Evolutionary conservation across 208 protist genomes (phyloP).

Genomic region (Borovskyia barvae): DNA sequence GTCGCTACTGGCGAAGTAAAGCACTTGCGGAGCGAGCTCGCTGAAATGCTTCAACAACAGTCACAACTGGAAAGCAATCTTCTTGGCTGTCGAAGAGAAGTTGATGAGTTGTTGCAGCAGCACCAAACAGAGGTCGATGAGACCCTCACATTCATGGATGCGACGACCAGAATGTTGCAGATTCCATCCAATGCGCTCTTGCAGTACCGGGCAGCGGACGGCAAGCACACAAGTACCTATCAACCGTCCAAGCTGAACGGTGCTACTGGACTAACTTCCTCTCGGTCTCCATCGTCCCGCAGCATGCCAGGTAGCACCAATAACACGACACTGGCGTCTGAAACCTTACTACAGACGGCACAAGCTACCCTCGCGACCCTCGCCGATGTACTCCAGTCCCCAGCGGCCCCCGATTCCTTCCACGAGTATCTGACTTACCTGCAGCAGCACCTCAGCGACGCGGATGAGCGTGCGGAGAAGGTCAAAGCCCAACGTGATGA

Average conservation of each 20-base stretch:
- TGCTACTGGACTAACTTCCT: too few species aligned
- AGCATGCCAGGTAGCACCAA: too few species aligned
- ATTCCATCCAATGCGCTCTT: too few species aligned
- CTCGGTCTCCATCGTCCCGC: too few species aligned
- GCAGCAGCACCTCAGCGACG: background rate
- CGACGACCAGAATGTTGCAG: too few species aligned
- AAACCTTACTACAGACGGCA: conserved; percentile 4
- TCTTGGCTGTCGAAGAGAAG: conserved; percentile 2
- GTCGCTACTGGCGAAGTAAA: conserved; percentile 1
- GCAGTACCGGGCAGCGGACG: too few species aligned
- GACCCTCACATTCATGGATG: too few species aligned
- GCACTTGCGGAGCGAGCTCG: conserved; percentile 9
- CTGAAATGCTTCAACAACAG: conserved; percentile 2
- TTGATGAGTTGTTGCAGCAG: conserved; percentile 1
- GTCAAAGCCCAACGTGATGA: conserved; percentile 21
- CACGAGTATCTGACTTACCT: conserved; percentile 1
- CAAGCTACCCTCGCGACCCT: background rate
- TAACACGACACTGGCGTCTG: too few species aligned
- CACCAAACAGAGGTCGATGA: conserved; percentile 11
- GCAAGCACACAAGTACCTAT: too few species aligned
- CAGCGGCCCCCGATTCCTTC: conserved; percentile 2
- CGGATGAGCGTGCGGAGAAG: background rate
- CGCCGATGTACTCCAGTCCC: background rate
- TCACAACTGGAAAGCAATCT: conserved; percentile 3
- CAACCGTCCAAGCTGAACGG: too few species aligned